These are phyloP conservation scores for Barnettozyma sucrosica DNA, from an alignment of 805 yeast genomes.

Conservation along the genomic window DNA sequence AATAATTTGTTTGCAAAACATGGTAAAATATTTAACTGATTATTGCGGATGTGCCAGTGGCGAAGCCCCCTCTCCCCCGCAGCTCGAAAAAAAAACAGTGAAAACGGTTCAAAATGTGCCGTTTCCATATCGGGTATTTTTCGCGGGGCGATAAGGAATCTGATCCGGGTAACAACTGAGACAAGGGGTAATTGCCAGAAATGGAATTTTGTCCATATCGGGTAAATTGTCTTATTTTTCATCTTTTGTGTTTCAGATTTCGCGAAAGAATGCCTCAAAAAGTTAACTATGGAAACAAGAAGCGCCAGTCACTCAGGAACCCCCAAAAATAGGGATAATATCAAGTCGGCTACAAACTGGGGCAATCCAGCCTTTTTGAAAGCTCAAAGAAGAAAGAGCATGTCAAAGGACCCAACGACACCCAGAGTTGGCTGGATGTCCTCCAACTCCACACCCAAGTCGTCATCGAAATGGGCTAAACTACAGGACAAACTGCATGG, in stretches of 20 bases:
- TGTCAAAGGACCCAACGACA: conserved; percentile 3
- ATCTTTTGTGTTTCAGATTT: conserved; percentile 4
- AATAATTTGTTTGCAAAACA: no score
- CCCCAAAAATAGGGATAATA: no score
- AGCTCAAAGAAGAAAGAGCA: not conserved
- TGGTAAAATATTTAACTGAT: no score
- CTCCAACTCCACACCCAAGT: conserved; percentile 1
- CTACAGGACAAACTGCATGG: conserved; percentile 19
- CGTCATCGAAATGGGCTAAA: conserved; percentile 21
- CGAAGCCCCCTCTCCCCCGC: not conserved
- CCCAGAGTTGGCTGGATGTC: conserved; percentile 3
- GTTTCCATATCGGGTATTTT: not conserved
- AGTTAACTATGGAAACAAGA: not conserved
- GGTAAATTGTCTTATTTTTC: not conserved
- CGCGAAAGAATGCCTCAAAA: conserved; percentile 1
- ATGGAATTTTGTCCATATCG: not conserved
- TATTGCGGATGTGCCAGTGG: not conserved
- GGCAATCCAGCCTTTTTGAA: no score
- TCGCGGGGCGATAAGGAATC: not conserved
- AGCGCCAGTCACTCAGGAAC: not conserved
- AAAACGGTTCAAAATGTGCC: not conserved
- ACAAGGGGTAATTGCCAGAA: not conserved
- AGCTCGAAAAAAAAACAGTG: no score
- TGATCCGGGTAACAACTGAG: no score
- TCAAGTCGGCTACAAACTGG: no score